Conservation (phyloP, 768 basidiomycete species). For the Tylopilus sp. region DNA sequence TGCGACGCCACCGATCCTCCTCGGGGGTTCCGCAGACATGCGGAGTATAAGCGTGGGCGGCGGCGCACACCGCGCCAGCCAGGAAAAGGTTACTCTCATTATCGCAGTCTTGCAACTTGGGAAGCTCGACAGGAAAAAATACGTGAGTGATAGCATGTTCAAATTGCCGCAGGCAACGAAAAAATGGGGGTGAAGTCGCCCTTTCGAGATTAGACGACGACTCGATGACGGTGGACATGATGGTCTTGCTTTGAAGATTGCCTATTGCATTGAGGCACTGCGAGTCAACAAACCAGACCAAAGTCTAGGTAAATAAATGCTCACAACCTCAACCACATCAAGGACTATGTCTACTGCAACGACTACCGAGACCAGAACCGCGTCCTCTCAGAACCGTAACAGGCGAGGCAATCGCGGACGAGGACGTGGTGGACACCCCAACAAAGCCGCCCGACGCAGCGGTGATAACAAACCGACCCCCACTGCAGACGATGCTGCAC, state of each 20-base stretch:
- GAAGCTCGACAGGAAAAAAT: background rate
- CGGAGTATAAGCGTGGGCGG: background rate
- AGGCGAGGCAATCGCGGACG: constrained; percentile 21
- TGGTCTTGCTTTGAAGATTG: no score
- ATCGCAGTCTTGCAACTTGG: background rate
- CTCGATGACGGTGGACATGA: no score
- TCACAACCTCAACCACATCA: no score
- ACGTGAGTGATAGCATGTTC: background rate
- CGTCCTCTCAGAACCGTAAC: background rate
- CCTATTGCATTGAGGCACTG: no score
- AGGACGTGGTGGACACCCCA: constrained; percentile 14
- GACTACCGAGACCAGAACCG: constrained; percentile 12
- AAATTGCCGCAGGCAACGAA: no score
- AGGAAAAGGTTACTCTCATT: background rate
- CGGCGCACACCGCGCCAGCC: background rate
- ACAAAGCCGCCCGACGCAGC: constrained; percentile 3
- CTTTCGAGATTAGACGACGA: no score
- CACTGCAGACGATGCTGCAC: background rate
- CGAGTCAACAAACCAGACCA: no score
- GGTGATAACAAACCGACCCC: constrained; percentile 1
- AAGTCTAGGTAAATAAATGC: no score
- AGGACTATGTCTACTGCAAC: constrained; percentile 18
- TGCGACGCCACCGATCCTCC: background rate
- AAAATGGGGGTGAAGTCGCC: no score
- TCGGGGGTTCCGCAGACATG: background rate